Percentiles rank a stretch among this genome's conserved stretches.
Evolutionary conservation across 2,329 filamentous ascomycete genomes (phyloP).

Genomic region (Trichophyton verrucosum): DNA sequence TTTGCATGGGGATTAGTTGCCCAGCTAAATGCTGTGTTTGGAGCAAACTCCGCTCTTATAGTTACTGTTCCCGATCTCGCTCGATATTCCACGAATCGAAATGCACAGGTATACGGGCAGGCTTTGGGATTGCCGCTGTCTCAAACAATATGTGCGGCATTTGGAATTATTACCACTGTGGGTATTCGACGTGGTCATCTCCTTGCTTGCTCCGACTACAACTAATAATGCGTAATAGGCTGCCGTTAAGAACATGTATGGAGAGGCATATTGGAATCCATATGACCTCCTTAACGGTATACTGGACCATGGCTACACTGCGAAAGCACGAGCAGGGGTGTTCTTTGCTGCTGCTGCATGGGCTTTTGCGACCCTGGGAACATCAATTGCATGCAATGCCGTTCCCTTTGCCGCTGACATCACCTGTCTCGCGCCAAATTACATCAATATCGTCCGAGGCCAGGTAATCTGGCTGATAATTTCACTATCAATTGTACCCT

Average conservation of each 20-base stretch:
- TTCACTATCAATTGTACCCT: constrained; percentile 22
- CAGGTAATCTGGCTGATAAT: constrained; percentile 24
- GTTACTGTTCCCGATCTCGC: constrained; percentile 30
- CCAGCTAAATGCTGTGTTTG: constrained; percentile 31
- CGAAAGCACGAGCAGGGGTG: constrained; percentile 22
- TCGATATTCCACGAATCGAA: constrained; percentile 24
- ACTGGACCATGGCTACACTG: constrained; percentile 25
- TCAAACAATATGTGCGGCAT: constrained; percentile 16
- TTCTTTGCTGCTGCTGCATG: constrained; percentile 22
- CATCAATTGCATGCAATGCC: constrained; percentile 20
- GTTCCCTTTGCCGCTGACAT: constrained; percentile 27
- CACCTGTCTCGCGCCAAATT: constrained; percentile 22
- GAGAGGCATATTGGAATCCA: constrained; percentile 29
- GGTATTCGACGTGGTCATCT: background rate
- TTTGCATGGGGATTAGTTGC: constrained; percentile 30
- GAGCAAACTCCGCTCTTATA: constrained; percentile 24
- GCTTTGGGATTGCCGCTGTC: constrained; percentile 14
- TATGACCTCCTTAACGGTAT: constrained; percentile 28
- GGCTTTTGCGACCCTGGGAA: constrained; percentile 17
- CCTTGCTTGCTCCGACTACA: background rate
- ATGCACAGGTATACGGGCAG: constrained; percentile 24
- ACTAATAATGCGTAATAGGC: constrained; percentile 14
- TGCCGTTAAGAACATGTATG: constrained; percentile 24
- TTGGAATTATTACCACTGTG: constrained; percentile 17
- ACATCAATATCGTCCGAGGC: constrained; percentile 24